phyloP scores from a whole-genome alignment of 805 yeast species.

The Metschnikowia reukaufii region DNA sequence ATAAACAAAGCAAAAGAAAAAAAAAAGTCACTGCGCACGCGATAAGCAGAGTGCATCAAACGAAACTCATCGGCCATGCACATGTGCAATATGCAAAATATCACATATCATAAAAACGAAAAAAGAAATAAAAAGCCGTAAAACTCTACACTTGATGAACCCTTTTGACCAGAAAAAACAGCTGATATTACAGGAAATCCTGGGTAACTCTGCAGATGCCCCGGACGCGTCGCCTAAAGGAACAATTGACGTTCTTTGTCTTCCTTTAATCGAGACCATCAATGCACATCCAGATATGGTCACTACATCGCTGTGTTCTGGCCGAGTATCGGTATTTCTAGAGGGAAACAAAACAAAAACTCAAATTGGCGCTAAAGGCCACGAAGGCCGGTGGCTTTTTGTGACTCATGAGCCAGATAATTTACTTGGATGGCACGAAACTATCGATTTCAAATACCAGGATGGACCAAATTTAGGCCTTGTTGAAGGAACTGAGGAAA shows the following conservation, averaged over 20 bases:
- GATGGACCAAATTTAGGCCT: background rate
- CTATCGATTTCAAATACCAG: slow-evolving; percentile 22
- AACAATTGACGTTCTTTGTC: slow-evolving; percentile 68
- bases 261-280: slow-evolving; percentile 70
- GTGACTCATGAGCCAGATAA: slow-evolving; percentile 64
- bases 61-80: too few species aligned
- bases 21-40: too few species aligned
- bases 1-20: too few species aligned
- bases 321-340: slow-evolving; percentile 76
- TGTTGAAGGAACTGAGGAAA: too few species aligned
- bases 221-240: slow-evolving; percentile 88
- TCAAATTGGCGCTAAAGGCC: slow-evolving; percentile 78
- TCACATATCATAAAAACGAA: background rate
- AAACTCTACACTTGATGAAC: slow-evolving; percentile 28
- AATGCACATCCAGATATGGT: slow-evolving; percentile 67
- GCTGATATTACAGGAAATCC: slow-evolving; percentile 53
- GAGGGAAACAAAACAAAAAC: slow-evolving; percentile 60
- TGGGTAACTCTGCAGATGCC: slow-evolving; percentile 36
- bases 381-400: slow-evolving; percentile 81
- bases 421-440: slow-evolving; percentile 50
- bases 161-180: slow-evolving; percentile 69
- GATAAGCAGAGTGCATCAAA: too few species aligned
- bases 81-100: too few species aligned
- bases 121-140: background rate
- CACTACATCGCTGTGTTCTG: slow-evolving; percentile 87